A percentile compares a stretch with the other conserved stretches of the same genome.
These are phyloP conservation scores for Mortierella claussenii DNA, from an alignment of 192 early-diverging fungal species.

Conservation along the genomic window DNA sequence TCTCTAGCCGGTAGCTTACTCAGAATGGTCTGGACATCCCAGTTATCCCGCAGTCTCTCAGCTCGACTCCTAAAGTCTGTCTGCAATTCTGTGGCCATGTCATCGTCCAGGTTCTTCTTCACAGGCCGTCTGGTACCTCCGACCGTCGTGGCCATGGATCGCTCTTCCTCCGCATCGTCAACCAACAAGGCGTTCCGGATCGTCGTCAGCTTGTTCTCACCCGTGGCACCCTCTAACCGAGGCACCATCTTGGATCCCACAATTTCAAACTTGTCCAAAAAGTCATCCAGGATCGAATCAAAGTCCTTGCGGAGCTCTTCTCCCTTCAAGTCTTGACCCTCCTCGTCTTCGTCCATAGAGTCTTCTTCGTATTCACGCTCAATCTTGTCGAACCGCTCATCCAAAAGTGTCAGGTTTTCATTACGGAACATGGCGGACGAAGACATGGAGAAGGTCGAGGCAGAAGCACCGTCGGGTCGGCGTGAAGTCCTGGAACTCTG, in stretches of 20 bases:
- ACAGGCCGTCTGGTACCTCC: slow-evolving; percentile 47
- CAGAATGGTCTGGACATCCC: slow-evolving; percentile 94
- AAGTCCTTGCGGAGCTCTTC: slow-evolving; percentile 76
- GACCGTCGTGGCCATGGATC: slow-evolving; percentile 33
- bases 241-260: slow-evolving; percentile 75
- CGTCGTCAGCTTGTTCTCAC: slow-evolving; percentile 68
- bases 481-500: slow-evolving; percentile 35
- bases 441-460: slow-evolving; percentile 85
- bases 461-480: slow-evolving; percentile 43
- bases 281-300: slow-evolving; percentile 77
- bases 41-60: slow-evolving; percentile 66
- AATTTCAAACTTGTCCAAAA: slow-evolving; percentile 82
- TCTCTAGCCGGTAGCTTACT: too few relatives aligned
- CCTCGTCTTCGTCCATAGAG: slow-evolving; percentile 62
- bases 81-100: slow-evolving; percentile 62
- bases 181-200: slow-evolving; percentile 64
- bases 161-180: slow-evolving; percentile 55
- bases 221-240: slow-evolving; percentile 71
- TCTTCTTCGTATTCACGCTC: slow-evolving; percentile 69
- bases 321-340: slow-evolving; percentile 58
- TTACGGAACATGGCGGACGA: slow-evolving; percentile 95
- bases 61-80: slow-evolving; percentile 55
- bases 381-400: slow-evolving; percentile 93
- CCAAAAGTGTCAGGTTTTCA: slow-evolving; percentile 86
- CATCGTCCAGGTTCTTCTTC: slow-evolving; percentile 62